Evolutionary conservation across 2,329 filamentous ascomycete species (phyloP).

Genomic region (Aspergillus clavatus): DNA sequence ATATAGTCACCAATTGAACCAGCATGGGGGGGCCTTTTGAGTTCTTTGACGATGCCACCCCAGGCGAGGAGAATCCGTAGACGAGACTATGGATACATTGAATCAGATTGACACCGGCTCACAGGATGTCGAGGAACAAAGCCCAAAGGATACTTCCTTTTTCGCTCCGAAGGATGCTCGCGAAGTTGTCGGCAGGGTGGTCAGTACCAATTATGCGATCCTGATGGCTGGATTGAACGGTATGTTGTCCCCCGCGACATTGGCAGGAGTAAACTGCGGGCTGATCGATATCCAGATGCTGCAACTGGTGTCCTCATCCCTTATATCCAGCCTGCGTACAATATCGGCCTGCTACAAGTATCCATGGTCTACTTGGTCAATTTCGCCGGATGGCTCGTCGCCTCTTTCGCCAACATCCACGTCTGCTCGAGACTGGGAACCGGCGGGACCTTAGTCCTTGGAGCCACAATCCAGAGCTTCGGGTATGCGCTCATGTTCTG

Average conservation of each 20-base stretch:
- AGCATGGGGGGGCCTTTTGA: neutral
- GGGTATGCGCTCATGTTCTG: slow-evolving; percentile 23
- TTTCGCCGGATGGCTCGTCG: slow-evolving; percentile 18
- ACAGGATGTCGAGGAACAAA: slow-evolving; percentile 1
- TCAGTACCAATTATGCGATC: slow-evolving; percentile 19
- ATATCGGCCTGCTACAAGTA: slow-evolving; percentile 18
- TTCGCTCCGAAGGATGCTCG: slow-evolving; percentile 13
- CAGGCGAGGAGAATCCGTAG: neutral
- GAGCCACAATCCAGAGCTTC: slow-evolving; percentile 14
- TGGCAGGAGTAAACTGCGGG: neutral
- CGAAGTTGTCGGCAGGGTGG: slow-evolving; percentile 16
- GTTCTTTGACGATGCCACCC: neutral
- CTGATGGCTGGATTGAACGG: slow-evolving; percentile 19
- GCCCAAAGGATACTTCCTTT: slow-evolving; percentile 4
- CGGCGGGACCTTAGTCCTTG: slow-evolving; percentile 19
- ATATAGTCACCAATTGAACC: neutral
- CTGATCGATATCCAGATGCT: slow-evolving; percentile 13
- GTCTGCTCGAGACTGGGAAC: slow-evolving; percentile 20
- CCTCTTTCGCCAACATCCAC: slow-evolving; percentile 22
- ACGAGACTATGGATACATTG: neutral
- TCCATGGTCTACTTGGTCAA: slow-evolving; percentile 22
- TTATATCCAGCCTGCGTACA: slow-evolving; percentile 20
- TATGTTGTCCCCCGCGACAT: slow-evolving; percentile 1
- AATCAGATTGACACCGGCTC: neutral
- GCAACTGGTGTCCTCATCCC: slow-evolving; percentile 21